Evolutionary conservation across 805 yeast genomes (phyloP).

Genomic region (Cyberlindnera petersonii): DNA sequence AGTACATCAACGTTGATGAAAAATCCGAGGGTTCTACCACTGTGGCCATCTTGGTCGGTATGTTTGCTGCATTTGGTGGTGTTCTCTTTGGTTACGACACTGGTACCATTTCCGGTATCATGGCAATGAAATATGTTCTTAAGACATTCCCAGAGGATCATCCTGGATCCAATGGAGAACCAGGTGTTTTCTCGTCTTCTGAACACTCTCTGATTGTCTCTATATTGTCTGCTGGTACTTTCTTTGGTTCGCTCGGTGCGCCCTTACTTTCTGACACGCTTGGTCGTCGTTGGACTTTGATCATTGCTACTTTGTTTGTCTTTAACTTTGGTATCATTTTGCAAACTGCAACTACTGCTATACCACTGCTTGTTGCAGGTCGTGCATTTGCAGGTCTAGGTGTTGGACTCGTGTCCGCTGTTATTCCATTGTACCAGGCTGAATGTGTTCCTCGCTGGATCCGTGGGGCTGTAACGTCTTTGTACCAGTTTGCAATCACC

Average conservation of each 20-base stretch:
- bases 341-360: slow-evolving; percentile 43
- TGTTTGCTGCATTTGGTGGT: slow-evolving; percentile 67
- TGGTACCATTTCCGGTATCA: slow-evolving; percentile 61
- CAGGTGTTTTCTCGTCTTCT: slow-evolving; percentile 37
- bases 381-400: slow-evolving; percentile 69
- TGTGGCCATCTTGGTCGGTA: slow-evolving; percentile 48
- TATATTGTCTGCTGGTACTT: slow-evolving; percentile 69
- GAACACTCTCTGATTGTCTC: slow-evolving; percentile 64
- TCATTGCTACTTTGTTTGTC: slow-evolving; percentile 39
- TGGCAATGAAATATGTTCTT: slow-evolving; percentile 59
- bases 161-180: slow-evolving; percentile 33
- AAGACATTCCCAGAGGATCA: slow-evolving; percentile 38
- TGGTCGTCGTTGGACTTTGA: slow-evolving; percentile 53
- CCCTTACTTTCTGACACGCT: slow-evolving; percentile 52
- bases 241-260: slow-evolving; percentile 59
- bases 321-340: slow-evolving; percentile 52
- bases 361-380: slow-evolving; percentile 57
- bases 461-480: slow-evolving; percentile 72
- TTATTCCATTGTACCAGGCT: slow-evolving; percentile 73
- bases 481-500: slow-evolving; percentile 71
- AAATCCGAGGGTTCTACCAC: slow-evolving; percentile 46
- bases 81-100: slow-evolving; percentile 67
- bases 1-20: slow-evolving; percentile 41
- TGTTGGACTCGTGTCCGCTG: slow-evolving; percentile 69
- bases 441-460: slow-evolving; percentile 77